Evolutionary conservation across 805 yeast genomes (phyloP).

Genomic region (Kuraishia molischiana): DNA sequence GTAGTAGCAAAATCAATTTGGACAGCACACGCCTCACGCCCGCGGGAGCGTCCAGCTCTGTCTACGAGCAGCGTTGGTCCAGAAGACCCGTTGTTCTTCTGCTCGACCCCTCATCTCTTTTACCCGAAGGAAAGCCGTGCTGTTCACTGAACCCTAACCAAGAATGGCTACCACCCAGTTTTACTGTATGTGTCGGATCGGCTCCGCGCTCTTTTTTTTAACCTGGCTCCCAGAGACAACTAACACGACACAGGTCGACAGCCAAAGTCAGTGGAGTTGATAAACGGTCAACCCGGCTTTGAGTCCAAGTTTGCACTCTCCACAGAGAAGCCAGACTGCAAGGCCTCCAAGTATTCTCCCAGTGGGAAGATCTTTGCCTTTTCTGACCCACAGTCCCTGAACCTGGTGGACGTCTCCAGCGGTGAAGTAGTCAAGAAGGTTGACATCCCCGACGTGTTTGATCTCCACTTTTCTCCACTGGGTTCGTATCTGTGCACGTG

Average conservation of each 20-base stretch:
- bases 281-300: conserved; percentile 35
- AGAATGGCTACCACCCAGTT: conserved; percentile 6
- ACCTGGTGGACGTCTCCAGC: conserved; percentile 44
- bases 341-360: conserved; percentile 57
- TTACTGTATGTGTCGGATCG: conserved; percentile 6
- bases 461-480: conserved; percentile 79
- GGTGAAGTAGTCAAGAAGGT: conserved; percentile 38
- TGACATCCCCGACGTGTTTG: conserved; percentile 60
- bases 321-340: conserved; percentile 33
- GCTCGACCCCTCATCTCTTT: too few relatives aligned
- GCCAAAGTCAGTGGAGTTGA: conserved; percentile 44
- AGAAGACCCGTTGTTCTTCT: too few relatives aligned
- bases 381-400: conserved; percentile 54
- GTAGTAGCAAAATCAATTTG: background rate
- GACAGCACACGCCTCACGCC: too few relatives aligned
- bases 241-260: conserved; percentile 33
- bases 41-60: background rate
- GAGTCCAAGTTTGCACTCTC: conserved; percentile 16
- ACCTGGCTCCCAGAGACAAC: background rate
- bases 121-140: too few relatives aligned
- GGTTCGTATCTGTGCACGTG: conserved; percentile 80
- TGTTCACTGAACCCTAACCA: too few relatives aligned
- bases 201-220: background rate
- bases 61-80: too few relatives aligned
- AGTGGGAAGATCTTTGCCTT: conserved; percentile 64